Base-by-base conservation (phyloP, 805 yeast species). In the Candida odintsovae region DNA sequence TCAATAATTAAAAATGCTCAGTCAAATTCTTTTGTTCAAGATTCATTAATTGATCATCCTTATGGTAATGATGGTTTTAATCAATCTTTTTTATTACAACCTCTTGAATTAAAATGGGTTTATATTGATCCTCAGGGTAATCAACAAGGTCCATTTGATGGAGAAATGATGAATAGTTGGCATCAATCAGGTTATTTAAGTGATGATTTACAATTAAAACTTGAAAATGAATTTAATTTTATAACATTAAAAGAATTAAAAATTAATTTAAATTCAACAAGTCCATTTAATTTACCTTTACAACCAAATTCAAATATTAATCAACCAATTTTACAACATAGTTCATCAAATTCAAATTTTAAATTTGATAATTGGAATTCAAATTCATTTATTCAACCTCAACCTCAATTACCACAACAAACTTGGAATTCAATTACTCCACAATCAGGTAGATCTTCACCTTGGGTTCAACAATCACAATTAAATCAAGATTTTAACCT, bases 61-160 rank as follows among this genome's bases (percentile, higher is more conserved):
- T n/a, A n/a, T n/a, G n/a, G n/a, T n/a, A n/a, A n/a, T n/a, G n/a
- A n/a, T n/a, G n/a, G n/a, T n/a, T n/a, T n/a, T n/a, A n/a, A n/a
- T n/a, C 55, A 49, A 43, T 53, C 47, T 23, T 49, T 47, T 28
- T 28, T 50, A 12, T 41, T 73, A 13, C 56, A 67, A 2, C 73
- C 80, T 2, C 69, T 62, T 25, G 63, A 69, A 43, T 71, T 82
- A 53, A 67, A 72, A 42, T 88, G 96, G 96, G 67, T 67, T 48
- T 88, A 88, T 62, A 66, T 82, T 45, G 96, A 88, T 62, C 80
- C 87, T 0, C 63, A 72, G 37, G 87, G 86, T 5, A 72, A 66
- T 43, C 81, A 79, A 50, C 95, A 87, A 61, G 96, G 96, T 20
- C 96, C 96, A 3, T 88, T 88, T 64, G 70, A 71, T 41, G 89